A percentile compares a stretch with the other conserved stretches of the same genome.
These are phyloP conservation scores for Chrysoporthe cubensis DNA, from an alignment of 2,329 filamentous ascomycete genomes.

Conservation along the genomic window DNA sequence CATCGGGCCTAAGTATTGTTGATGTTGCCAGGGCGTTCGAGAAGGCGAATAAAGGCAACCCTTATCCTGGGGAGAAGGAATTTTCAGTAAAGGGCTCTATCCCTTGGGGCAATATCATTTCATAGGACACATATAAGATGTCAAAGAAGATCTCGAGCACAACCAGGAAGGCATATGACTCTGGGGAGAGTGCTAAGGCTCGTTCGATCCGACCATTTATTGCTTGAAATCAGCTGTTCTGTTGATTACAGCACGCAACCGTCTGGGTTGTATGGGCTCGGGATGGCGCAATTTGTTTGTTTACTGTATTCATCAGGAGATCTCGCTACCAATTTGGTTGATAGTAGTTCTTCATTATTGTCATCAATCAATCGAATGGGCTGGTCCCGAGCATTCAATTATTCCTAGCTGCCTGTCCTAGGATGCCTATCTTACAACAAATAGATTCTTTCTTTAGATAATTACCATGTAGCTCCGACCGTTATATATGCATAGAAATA, in stretches of 20 bases:
- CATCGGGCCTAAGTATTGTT: no score
- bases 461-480: not conserved
- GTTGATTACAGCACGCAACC: not conserved
- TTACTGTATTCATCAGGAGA: not conserved
- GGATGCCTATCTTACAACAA: not conserved
- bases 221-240: not conserved
- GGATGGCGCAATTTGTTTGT: not conserved
- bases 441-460: not conserved
- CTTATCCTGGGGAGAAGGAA: no score
- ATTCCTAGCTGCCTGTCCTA: not conserved
- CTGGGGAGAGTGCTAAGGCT: not conserved
- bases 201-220: not conserved
- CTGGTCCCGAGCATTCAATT: not conserved
- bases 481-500: constrained; percentile 2
- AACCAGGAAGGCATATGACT: not conserved
- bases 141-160: not conserved
- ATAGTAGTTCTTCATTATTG: not conserved
- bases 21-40: no score
- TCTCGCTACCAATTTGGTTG: not conserved
- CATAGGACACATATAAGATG: not conserved
- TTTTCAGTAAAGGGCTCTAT: no score
- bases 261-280: not conserved
- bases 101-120: no score
- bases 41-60: no score
- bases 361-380: not conserved